These are phyloP conservation scores for Fusarium coicis DNA, from an alignment of 2,329 filamentous ascomycete genomes.

Conservation along the genomic window DNA sequence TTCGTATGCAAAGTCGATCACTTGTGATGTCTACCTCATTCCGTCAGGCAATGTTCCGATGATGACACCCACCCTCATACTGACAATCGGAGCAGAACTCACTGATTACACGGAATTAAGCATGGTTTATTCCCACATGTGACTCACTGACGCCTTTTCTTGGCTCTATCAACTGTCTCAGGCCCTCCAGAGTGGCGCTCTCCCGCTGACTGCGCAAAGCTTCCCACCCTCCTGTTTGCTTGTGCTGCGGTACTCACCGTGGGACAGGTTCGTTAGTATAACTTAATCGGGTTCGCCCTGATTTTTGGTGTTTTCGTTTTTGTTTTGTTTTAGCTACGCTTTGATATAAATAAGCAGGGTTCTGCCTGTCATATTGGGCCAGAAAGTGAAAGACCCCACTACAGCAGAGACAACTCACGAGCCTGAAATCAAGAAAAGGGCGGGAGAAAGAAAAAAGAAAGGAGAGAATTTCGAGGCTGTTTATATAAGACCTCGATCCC, in stretches of 20 bases:
- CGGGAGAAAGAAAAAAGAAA: background rate
- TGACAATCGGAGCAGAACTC: background rate
- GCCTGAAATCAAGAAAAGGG: constrained; percentile 16
- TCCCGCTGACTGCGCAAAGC: constrained; percentile 23
- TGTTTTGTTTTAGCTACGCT: background rate
- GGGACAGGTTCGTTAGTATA: constrained; percentile 9
- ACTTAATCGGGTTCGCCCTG: background rate
- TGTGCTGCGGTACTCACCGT: constrained; percentile 17
- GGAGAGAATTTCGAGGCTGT: background rate
- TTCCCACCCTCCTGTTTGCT: background rate
- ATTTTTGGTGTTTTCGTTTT: background rate
- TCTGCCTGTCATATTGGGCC: constrained; percentile 30
- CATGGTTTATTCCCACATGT: constrained; percentile 24
- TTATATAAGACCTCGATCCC: constrained; percentile 16
- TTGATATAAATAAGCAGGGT: constrained; percentile 28
- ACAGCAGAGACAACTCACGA: constrained; percentile 41
- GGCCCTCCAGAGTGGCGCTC: constrained; percentile 21
- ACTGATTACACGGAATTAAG: background rate
- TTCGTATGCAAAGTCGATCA: background rate
- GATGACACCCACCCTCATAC: background rate
- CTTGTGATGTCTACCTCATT: background rate
- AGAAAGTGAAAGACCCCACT: constrained; percentile 27
- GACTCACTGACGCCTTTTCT: constrained; percentile 19
- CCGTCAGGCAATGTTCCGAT: background rate
- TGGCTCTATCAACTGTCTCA: constrained; percentile 1